A percentile compares a stretch with the other conserved stretches of the same genome.
Evolutionary conservation across 352 stramenopile genomes (phyloP).

Genomic region (Globisporangium solare): DNA sequence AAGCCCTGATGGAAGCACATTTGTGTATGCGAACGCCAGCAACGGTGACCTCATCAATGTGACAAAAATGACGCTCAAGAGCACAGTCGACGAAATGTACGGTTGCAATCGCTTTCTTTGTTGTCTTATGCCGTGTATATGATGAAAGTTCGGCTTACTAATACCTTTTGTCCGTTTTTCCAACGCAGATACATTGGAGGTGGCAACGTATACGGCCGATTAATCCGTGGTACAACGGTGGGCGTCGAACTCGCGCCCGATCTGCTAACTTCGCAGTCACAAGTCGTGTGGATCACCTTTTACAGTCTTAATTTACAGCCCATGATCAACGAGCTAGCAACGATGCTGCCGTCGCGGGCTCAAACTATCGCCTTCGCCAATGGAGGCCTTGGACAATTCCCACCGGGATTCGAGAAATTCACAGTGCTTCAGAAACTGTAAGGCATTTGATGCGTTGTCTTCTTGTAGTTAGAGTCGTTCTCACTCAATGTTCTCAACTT

Average conservation of each 20-base stretch:
- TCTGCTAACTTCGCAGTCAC: neutral
- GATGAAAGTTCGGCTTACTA: no score
- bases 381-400: neutral
- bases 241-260: constrained; percentile 3
- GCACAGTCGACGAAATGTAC: no score
- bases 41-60: no score
- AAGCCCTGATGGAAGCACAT: neutral
- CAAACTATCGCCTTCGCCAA: neutral
- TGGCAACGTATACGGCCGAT: no score
- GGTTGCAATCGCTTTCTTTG: no score
- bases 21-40: neutral
- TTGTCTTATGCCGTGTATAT: no score
- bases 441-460: neutral
- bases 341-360: neutral
- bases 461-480: no score
- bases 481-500: no score
- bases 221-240: neutral
- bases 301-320: neutral
- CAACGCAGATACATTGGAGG: no score
- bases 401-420: neutral
- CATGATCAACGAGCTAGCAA: neutral
- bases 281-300: neutral
- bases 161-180: no score
- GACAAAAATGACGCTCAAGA: no score
- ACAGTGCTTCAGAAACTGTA: neutral